Evolutionary conservation across 129 eudicot genomes (phyloP).

Genomic region (Gnaphalium uliginosum): DNA sequence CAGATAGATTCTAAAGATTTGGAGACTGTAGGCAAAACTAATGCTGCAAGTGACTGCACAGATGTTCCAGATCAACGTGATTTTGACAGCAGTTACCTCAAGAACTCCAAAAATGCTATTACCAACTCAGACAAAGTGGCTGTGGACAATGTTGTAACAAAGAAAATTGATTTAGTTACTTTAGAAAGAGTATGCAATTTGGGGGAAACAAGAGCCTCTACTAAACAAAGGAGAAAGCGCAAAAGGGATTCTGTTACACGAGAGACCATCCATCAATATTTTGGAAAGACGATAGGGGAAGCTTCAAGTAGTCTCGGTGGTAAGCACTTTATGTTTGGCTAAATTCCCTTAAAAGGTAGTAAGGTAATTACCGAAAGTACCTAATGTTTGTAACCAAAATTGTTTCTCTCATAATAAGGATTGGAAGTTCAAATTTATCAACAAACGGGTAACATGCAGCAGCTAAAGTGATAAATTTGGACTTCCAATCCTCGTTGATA

Average conservation of each 20-base stretch:
- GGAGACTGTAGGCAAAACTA: not conserved
- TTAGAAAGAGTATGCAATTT: not conserved
- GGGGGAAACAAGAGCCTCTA: not conserved
- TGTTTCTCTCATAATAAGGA: too few species aligned
- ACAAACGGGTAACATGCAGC: too few species aligned
- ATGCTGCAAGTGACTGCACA: not conserved
- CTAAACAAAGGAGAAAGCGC: not conserved
- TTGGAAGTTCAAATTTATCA: too few species aligned
- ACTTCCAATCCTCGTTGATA: too few species aligned
- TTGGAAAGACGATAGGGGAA: not conserved
- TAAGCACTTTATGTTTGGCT: too few species aligned
- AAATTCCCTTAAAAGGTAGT: too few species aligned
- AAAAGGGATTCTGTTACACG: not conserved
- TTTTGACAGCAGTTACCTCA: not conserved
- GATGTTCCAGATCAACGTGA: slow-evolving; percentile 5
- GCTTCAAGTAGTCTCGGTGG: not conserved
- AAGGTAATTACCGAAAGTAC: too few species aligned
- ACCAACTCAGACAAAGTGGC: not conserved
- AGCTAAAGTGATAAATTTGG: too few species aligned
- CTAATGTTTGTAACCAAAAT: too few species aligned
- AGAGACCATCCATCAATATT: not conserved
- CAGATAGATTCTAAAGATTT: not conserved
- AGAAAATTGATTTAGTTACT: not conserved
- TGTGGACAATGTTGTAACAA: not conserved
- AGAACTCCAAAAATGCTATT: not conserved